phyloP scores from a whole-genome alignment of 768 basidiomycete genomes.

The Suillus tomentosus region DNA sequence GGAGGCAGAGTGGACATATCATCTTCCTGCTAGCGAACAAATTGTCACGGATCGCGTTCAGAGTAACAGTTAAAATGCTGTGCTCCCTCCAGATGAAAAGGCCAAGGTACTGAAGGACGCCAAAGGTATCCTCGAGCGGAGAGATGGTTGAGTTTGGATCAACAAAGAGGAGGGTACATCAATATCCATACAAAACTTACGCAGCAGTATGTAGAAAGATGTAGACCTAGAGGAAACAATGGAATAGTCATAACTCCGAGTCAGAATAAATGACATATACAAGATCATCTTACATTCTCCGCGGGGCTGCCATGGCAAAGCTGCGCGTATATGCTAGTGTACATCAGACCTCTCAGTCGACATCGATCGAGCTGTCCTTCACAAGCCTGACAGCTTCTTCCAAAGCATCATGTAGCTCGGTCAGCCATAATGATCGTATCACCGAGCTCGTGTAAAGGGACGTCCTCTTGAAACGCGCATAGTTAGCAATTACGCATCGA shows the following conservation, averaged over 20 bases:
- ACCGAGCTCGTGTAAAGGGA: conserved; percentile 41
- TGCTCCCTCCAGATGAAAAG: conserved; percentile 59
- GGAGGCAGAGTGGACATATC: conserved; percentile 57
- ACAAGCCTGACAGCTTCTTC: conserved; percentile 22
- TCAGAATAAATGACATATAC: too few relatives aligned
- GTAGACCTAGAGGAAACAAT: conserved; percentile 18
- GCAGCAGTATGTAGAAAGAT: conserved; percentile 55
- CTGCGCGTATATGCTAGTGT: background rate
- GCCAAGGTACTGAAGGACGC: conserved; percentile 52
- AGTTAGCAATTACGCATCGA: conserved; percentile 23
- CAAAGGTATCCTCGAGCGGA: conserved; percentile 53
- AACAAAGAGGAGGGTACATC: conserved; percentile 70
- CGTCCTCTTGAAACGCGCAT: conserved; percentile 18
- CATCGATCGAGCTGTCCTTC: background rate
- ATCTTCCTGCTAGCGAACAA: conserved; percentile 53
- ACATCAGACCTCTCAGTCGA: background rate
- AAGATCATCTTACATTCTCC: too few relatives aligned
- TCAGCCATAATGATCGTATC: conserved; percentile 39
- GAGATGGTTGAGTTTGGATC: conserved; percentile 72
- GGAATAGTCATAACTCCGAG: too few relatives aligned
- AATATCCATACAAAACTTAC: conserved; percentile 76
- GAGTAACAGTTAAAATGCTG: conserved; percentile 85
- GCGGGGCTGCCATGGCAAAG: background rate
- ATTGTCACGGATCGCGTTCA: conserved; percentile 65
- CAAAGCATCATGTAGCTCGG: conserved; percentile 15